Percentiles rank a stretch among this genome's conserved stretches.
These are phyloP conservation scores for Aspergillus sclerotioniger DNA, from an alignment of 495 filamentous ascomycete genomes.

Conservation along the genomic window DNA sequence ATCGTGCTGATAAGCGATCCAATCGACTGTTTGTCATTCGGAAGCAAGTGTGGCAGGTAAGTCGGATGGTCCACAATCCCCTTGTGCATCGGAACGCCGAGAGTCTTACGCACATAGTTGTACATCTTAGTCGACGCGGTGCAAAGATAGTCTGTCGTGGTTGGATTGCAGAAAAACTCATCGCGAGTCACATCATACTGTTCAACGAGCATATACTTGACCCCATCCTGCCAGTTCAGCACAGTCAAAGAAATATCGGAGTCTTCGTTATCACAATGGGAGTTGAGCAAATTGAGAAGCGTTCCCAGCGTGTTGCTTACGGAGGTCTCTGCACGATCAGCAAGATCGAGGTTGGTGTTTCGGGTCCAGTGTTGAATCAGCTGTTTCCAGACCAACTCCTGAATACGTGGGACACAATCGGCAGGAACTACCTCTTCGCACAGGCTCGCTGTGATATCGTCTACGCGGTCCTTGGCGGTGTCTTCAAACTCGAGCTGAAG, in stretches of 20 bases:
- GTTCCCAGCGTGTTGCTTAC: conserved; percentile 6
- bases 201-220: not conserved
- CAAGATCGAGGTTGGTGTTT: conserved; percentile 11
- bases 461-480: not conserved
- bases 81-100: conserved; percentile 26
- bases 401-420: not conserved
- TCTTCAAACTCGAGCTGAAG: conserved; percentile 29
- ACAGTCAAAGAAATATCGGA: not conserved
- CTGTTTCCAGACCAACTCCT: conserved; percentile 7
- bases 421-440: not conserved
- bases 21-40: conserved; percentile 16
- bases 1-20: conserved; percentile 23
- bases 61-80: conserved; percentile 30
- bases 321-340: conserved; percentile 10
- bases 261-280: not conserved
- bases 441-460: not conserved
- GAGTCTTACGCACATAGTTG: conserved; percentile 20
- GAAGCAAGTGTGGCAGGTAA: not conserved
- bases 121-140: conserved; percentile 22
- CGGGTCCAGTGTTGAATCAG: conserved; percentile 17
- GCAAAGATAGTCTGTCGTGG: conserved; percentile 17
- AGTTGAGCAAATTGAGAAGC: conserved; percentile 4
- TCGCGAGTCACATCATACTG: conserved; percentile 5
- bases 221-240: conserved; percentile 8
- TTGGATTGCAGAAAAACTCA: conserved; percentile 1